Base-by-base conservation (phyloP, 129 eudicot species). In the Flaveria linearis region DNA sequence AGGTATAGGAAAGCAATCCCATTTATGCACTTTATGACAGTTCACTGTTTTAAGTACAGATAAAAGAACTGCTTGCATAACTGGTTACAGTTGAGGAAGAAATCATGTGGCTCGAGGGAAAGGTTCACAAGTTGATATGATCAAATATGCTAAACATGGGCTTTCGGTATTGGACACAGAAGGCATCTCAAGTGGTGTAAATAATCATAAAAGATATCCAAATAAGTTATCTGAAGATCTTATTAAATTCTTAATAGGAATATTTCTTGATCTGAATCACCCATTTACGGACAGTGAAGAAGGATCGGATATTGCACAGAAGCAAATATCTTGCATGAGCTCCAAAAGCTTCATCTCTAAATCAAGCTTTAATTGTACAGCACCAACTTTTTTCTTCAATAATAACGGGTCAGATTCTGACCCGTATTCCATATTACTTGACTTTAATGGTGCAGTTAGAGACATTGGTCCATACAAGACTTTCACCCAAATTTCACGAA, bases 171-270 rank as follows among this genome's bases (percentile, higher is more conserved):
- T 20, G 22, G 22, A 20, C 22, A 20, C 22, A 20, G 22, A 20
- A 20, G 22, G 22, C 22, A 20, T 20, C 22, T 20, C 22, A 20
- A 20, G 22, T 20, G 22, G 22, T 20, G 22, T 20, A 20, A 20
- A 20, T 20, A 20, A 20, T 20, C 22, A 20, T 20, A 20, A 20
- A 20, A 20, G 22, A 71, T 77, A 80, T 65, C 96, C 97, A 49
- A 95, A 89, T 71, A 84, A 83, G 87, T 84, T 95, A 72, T 91
- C 99, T 0, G 90, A 84, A 80, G 94, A 95, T 73, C 89, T 94
- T 22, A 69, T 91, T 17, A 87, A 80, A 75, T 89, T 97, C 79
- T 80, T 94, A 47, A 86, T 86, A 49, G 87, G 84, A 57, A 91
- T 94, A 81, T 89, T 82, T 80, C 84, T 89, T 36, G 80, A 83